Evolutionary conservation across 441 rosid genomes (phyloP).

Genomic region (Populus hybrid): DNA sequence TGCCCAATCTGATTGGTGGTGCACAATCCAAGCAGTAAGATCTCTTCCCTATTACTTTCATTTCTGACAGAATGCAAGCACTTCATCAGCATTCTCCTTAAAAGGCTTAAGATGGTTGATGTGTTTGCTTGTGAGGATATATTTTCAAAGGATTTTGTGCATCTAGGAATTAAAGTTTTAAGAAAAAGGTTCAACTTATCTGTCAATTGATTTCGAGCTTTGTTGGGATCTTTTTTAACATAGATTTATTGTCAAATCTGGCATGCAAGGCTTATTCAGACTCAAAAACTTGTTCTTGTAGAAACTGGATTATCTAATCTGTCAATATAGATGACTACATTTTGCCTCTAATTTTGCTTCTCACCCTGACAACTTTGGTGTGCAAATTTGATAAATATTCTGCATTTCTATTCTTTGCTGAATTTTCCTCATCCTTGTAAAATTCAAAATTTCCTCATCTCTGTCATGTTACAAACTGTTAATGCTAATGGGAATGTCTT

Average conservation of each 20-base stretch:
- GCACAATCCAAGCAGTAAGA: slow-evolving; percentile 43
- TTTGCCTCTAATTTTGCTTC: neutral
- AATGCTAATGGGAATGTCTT: neutral
- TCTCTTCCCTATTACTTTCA: neutral
- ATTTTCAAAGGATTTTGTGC: neutral
- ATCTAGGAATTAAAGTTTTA: neutral
- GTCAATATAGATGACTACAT: neutral
- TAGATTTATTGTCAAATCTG: neutral
- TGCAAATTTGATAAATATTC: neutral
- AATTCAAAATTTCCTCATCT: neutral
- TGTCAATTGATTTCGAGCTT: neutral
- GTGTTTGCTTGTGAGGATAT: neutral
- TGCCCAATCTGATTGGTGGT: slow-evolving; percentile 28
- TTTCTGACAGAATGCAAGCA: neutral
- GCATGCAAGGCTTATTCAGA: neutral
- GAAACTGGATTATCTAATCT: neutral
- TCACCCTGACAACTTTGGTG: neutral
- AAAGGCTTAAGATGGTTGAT: neutral
- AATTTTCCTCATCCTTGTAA: neutral
- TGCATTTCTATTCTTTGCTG: neutral
- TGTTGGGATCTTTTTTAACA: neutral
- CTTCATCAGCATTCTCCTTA: neutral
- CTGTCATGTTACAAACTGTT: neutral
- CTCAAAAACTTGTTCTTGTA: neutral
- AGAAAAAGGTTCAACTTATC: neutral